Conservation (phyloP, 2,329 filamentous ascomycete genomes). For the Colletotrichum sidae region DNA sequence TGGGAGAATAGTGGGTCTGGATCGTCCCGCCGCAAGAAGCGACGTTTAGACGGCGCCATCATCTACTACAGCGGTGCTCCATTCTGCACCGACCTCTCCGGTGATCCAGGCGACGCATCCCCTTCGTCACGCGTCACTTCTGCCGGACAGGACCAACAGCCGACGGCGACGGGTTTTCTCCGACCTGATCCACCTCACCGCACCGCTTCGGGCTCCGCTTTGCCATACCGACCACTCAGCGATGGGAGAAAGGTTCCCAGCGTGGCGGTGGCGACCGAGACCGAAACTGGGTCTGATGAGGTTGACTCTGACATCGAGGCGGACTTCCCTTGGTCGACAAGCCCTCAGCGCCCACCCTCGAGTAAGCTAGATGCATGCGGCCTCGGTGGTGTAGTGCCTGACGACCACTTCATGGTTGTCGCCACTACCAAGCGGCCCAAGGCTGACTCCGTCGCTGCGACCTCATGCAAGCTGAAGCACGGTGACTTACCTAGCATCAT, state of each 20-base stretch:
- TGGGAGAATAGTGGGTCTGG: constrained; percentile 62
- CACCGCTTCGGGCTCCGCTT: constrained; percentile 63
- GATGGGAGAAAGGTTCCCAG: constrained; percentile 45
- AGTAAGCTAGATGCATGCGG: constrained; percentile 67
- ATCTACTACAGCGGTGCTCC: constrained; percentile 85
- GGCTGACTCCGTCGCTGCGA: constrained; percentile 34
- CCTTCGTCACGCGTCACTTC: constrained; percentile 62
- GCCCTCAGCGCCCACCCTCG: constrained; percentile 52
- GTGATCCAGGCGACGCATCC: constrained; percentile 66
- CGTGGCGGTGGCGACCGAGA: neutral
- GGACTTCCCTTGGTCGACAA: constrained; percentile 60
- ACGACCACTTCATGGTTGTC: constrained; percentile 72
- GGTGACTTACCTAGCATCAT: constrained; percentile 55
- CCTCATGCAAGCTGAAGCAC: constrained; percentile 37
- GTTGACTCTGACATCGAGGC: constrained; percentile 52
- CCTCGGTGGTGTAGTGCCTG: constrained; percentile 68
- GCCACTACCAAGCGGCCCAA: constrained; percentile 63
- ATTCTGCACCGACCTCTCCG: constrained; percentile 84
- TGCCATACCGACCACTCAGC: constrained; percentile 62
- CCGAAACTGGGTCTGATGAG: constrained; percentile 46
- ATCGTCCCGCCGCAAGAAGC: constrained; percentile 61
- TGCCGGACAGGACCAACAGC: constrained; percentile 52
- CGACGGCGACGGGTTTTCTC: constrained; percentile 35
- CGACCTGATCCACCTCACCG: constrained; percentile 44
- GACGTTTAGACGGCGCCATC: constrained; percentile 76